Conservation (phyloP, 345 rosid species). For the Theobroma cacao region DNA sequence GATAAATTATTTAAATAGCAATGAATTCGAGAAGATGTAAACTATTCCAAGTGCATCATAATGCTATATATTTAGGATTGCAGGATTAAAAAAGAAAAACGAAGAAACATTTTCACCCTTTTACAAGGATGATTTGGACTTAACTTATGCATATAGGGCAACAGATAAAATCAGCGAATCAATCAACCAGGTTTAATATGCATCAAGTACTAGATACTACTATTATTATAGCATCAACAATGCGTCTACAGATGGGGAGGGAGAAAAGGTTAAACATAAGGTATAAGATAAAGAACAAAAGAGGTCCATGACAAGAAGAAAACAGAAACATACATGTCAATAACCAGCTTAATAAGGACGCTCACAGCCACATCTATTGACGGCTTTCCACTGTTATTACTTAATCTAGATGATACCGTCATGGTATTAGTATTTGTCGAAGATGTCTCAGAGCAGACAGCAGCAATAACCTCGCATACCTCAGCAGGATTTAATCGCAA, state of each 20-base stretch:
- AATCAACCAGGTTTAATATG: background rate
- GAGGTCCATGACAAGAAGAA: background rate
- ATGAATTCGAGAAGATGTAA: background rate
- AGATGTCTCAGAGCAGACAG: slow-evolving; percentile 87
- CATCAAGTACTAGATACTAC: background rate
- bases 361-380: slow-evolving; percentile 96
- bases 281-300: background rate
- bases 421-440: slow-evolving; percentile 50
- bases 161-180: slow-evolving; percentile 5
- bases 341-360: slow-evolving; percentile 93
- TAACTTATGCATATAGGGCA: background rate
- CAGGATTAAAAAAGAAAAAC: background rate
- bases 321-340: slow-evolving; percentile 76
- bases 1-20: background rate
- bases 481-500: slow-evolving; percentile 79
- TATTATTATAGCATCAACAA: background rate
- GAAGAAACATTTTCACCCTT: background rate
- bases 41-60: background rate
- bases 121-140: background rate
- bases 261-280: background rate
- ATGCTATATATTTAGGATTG: background rate
- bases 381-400: slow-evolving; percentile 77
- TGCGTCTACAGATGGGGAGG: background rate
- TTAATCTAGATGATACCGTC: slow-evolving; percentile 79
- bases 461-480: slow-evolving; percentile 93